Evolutionary conservation across 2,329 filamentous ascomycete genomes (phyloP), one percentile per base, ranked within the genome.

Genomic region (Xylariaceae sp.): DNA sequence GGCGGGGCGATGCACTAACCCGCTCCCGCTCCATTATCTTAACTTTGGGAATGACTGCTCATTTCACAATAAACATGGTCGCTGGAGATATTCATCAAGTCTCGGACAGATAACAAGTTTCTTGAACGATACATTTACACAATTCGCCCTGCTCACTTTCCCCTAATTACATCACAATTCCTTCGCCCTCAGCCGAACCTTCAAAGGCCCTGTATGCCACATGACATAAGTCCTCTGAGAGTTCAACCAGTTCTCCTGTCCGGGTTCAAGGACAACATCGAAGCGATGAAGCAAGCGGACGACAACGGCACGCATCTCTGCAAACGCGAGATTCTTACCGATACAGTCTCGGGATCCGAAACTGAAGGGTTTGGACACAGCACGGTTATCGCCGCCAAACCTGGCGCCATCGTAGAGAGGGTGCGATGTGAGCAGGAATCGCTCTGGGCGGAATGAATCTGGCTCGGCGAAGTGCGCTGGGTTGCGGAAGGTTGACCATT

Each of bases 341-440:
- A 45, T 33, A 14, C 46, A 54, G 7, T 40, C 29, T 16, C 49
- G 22, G 8, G 40, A 45, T 5, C 45, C 46, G 10, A 42, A 40
- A 29, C 51, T 54, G 16, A 51, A 54, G 14, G 45, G 51, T n/a
- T 47, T 29, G 2, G 48, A 33, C 34, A 29, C 37, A 20, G 37
- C 43, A 6, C 43, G 25, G 21, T 43, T 22, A 11, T 54, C 48
- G 3, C 42, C 22, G 4, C 16, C 32, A 16, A 44, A 49, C 11
- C 11, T 10, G n/a, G n/a, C n/a, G 5, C 40, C 20, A 20, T 51
- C 45, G 16, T 46, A 51, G 6, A 39, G 36, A 6, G 43, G 21
- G 38, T 54, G 43, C 1, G 36, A 27, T 10, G 41, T 12, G 3
- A 37, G 19, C 1, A 53, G 37, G 42, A 40, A 49, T 4, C 48